A percentile compares a stretch with the other conserved stretches of the same genome.
Evolutionary conservation across 192 early-diverging fungal genomes (phyloP).

Genomic region (Thoreauomyces humboldtii): DNA sequence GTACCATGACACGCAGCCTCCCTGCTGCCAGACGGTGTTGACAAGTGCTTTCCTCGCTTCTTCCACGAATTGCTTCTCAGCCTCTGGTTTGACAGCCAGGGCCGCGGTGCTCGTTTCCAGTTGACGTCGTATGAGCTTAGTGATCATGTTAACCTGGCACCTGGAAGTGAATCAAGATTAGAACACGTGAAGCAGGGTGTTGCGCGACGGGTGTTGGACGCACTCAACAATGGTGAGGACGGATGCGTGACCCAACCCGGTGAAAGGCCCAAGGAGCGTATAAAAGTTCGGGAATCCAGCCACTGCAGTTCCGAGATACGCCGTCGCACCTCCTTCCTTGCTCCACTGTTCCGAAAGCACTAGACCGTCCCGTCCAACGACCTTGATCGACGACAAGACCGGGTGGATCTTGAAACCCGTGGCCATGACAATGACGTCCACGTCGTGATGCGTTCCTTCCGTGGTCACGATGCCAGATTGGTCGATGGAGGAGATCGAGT

Average conservation of each 20-base stretch:
- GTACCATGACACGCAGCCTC: conserved; percentile 53
- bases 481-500: conserved; percentile 27
- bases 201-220: too few species aligned
- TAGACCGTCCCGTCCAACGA: conserved; percentile 29
- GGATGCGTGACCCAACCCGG: conserved; percentile 52
- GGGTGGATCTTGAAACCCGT: conserved; percentile 52
- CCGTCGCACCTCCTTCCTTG: conserved; percentile 31
- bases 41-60: conserved; percentile 37
- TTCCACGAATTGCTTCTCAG: conserved; percentile 30
- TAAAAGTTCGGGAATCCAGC: conserved; percentile 56
- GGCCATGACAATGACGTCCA: conserved; percentile 50
- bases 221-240: conserved; percentile 54
- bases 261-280: conserved; percentile 52
- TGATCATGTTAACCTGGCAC: conserved; percentile 45
- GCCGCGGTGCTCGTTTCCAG: conserved; percentile 36
- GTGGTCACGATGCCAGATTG: conserved; percentile 28
- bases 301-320: conserved; percentile 44
- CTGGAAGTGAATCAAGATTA: background rate
- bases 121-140: conserved; percentile 40
- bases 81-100: background rate
- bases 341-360: conserved; percentile 4
- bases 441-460: conserved; percentile 38
- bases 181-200: background rate
- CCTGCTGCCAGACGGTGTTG: conserved; percentile 44
- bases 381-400: conserved; percentile 26